Conservation (phyloP, 1,139 yeast genomes). For the Nakaseomyces sp. region DNA sequence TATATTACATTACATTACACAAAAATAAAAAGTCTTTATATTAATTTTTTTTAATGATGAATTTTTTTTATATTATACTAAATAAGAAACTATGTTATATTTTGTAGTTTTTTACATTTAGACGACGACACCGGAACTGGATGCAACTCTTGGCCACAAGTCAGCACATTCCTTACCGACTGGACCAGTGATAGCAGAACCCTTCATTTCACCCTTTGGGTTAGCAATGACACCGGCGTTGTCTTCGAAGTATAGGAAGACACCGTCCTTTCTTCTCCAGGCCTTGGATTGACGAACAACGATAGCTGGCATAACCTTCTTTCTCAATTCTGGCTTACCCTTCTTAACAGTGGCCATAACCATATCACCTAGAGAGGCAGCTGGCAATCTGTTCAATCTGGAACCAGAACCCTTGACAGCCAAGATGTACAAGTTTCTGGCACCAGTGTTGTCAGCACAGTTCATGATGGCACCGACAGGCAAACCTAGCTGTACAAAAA, state of each 20-base stretch:
- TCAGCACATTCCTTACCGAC: slow-evolving; percentile 99
- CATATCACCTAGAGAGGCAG: slow-evolving; percentile 99
- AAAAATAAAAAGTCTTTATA: neutral
- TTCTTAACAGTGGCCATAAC: slow-evolving; percentile 99
- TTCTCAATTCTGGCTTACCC: slow-evolving; percentile 99
- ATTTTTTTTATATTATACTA: slow-evolving; percentile 4
- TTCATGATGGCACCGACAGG: slow-evolving; percentile 99
- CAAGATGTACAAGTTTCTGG: slow-evolving; percentile 97
- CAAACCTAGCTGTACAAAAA: slow-evolving; percentile 70
- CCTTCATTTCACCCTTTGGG: slow-evolving; percentile 99
- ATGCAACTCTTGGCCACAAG: slow-evolving; percentile 99
- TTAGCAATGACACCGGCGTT: slow-evolving; percentile 99
- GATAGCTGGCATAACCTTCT: slow-evolving; percentile 99
- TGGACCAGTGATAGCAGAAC: slow-evolving; percentile 99
- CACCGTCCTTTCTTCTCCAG: slow-evolving; percentile 99
- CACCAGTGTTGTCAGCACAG: slow-evolving; percentile 99
- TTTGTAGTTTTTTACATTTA: slow-evolving; percentile 36
- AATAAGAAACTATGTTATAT: slow-evolving; percentile 4
- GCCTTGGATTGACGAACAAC: slow-evolving; percentile 99
- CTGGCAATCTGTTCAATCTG: slow-evolving; percentile 99
- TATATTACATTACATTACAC: neutral
- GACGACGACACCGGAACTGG: slow-evolving; percentile 99
- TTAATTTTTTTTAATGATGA: slow-evolving; percentile 3
- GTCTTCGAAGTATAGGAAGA: slow-evolving; percentile 98
- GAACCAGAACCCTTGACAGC: slow-evolving; percentile 99